These are phyloP conservation scores for Pezicula neosporulosa DNA, from an alignment of 2,329 filamentous ascomycete species.

Conservation along the genomic window DNA sequence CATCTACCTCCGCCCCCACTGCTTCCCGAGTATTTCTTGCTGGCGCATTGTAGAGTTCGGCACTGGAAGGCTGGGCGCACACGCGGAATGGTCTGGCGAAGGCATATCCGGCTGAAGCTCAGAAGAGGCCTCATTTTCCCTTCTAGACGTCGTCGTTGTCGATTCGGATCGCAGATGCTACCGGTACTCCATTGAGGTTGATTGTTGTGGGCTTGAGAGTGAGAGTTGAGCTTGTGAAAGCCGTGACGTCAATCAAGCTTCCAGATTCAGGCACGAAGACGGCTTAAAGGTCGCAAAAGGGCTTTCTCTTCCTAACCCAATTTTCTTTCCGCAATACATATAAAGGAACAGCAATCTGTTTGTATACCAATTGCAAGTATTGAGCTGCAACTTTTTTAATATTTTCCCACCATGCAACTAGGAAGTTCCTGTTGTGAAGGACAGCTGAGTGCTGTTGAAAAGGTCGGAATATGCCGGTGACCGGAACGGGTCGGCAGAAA, in stretches of 20 bases:
- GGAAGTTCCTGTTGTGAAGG: neutral
- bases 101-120: constrained; percentile 40
- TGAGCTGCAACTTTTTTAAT: neutral
- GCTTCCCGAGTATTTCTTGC: constrained; percentile 11
- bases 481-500: constrained; percentile 6
- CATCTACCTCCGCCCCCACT: constrained; percentile 4
- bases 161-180: constrained; percentile 8
- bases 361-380: too few species aligned
- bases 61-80: constrained; percentile 25
- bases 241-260: constrained; percentile 1
- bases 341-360: too few species aligned
- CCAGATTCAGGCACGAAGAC: neutral
- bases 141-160: constrained; percentile 1
- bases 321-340: too few species aligned
- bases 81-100: constrained; percentile 31
- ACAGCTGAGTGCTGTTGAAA: neutral
- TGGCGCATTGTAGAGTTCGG: constrained; percentile 9
- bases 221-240: constrained; percentile 2
- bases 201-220: neutral
- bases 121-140: constrained; percentile 42
- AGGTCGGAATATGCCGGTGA: constrained; percentile 3
- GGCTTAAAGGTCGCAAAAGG: too few species aligned
- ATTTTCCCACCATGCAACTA: neutral
- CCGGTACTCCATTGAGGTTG: constrained; percentile 20
- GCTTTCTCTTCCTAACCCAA: too few species aligned